Conservation (phyloP, 75 land plant species). For the Isoetes taiwanensis region DNA sequence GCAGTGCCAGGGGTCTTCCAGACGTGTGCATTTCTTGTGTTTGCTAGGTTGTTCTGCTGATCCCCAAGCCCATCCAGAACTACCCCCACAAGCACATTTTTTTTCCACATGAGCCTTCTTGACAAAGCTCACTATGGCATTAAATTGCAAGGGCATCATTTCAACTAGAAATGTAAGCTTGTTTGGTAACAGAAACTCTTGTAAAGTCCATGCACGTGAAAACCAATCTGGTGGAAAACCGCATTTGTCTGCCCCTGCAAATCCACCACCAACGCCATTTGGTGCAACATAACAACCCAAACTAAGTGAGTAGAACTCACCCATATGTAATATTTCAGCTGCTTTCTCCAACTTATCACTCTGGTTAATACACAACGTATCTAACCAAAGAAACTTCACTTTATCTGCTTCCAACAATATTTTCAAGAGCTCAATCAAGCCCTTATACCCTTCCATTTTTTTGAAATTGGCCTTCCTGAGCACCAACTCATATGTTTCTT, state of each 20-base stretch:
- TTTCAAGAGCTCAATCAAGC: not conserved
- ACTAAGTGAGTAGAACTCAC: not conserved
- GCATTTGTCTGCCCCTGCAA: not conserved
- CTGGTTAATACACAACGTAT: slow-evolving; percentile 6
- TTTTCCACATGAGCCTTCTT: not conserved
- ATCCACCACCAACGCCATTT: not conserved
- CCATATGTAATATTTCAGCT: not conserved
- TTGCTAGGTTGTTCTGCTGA: not conserved
- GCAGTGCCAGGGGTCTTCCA: not conserved
- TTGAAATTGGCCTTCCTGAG: not conserved
- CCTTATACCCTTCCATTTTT: not conserved
- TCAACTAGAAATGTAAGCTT: not conserved
- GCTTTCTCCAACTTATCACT: not conserved
- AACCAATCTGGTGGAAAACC: not conserved
- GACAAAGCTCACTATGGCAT: not conserved
- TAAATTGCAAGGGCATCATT: not conserved
- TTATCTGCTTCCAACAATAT: not conserved
- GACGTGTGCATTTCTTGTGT: not conserved
- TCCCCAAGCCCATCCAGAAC: not conserved
- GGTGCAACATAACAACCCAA: not conserved
- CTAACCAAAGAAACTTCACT: not conserved
- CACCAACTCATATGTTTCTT: not conserved
- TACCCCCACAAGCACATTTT: not conserved
- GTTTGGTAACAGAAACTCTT: not conserved
- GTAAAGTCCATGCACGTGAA: not conserved